Base-by-base conservation (phyloP, 106 monocot genomes). In the Allium fistulosum region DNA sequence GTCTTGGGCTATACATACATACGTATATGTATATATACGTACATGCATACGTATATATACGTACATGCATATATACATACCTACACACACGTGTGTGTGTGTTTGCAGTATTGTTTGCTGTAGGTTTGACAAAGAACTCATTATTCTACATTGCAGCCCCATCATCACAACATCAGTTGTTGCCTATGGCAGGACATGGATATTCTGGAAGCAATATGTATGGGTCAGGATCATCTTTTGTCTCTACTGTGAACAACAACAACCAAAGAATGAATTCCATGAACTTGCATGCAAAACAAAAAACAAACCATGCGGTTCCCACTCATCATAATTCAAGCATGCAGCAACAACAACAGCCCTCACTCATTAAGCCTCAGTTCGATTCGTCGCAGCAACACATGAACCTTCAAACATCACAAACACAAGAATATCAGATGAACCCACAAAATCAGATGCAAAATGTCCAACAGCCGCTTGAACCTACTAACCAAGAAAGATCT, bases 341-440 rank as follows among this genome's bases (percentile, higher is more conserved):
- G 62, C 83, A 83, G 55, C 59, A 76, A 57, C 80, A 71, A 57
- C 86, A 83, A 59, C 79, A 82, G 45, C 68, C 53, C 70, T 62
- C 81, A 45, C 57, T 66, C 9, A 65, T 81, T 59, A 79, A 81
- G 69, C 56, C 85, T 75, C 79, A 84, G 70, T 57, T 75, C 67
- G 85, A 87, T 81, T 52, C 13, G 60, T 84, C 88, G 51, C 85
- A 95, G 53, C 87, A 37, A 37, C 37, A 80, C 58, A 77, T 85
- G 85, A 86, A 81, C 66, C 81, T 84, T 49, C 91, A 86, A 51
- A 13, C 90, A 60, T 51, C 75, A 14, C 82, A 79, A 17, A 58
- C 81, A 67, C 76, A 53, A 26, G 82, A 85, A 58, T 83, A 81
- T 63, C 17, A 77, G 8, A 9, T 81, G 55, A 85, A 83, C 64